Evolutionary conservation across 2,329 filamentous ascomycete genomes (phyloP), one percentile per base, ranked within the genome.

Genomic region (Hortaea sp.): DNA sequence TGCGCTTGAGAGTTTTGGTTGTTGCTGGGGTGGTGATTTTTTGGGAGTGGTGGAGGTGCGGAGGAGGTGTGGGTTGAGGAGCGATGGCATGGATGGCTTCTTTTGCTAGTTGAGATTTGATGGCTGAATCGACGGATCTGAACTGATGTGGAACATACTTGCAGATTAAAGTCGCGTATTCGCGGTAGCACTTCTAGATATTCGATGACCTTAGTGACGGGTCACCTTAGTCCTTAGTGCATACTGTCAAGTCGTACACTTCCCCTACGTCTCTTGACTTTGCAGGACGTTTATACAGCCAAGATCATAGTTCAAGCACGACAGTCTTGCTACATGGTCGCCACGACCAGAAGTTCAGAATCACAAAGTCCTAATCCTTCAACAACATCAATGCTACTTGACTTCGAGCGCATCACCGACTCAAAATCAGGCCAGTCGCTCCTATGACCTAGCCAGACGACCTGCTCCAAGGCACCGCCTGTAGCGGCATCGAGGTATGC

Each of bases 371-470:
- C 52, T 11, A 42, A 45, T 12, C 44, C 49, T 9, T 48, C 46
- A 9, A 54, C 11, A 6, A 47, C n/a, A 30, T 53, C 47, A 6
- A 56, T 7, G 6, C 7, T n/a, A 7, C 39, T 20, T 34, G 52
- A 56, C 7, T 11, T 27, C 12, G 43, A 38, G 7, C 7, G 29
- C 5, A 60, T 41, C 6, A 53, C 35, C 30, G 40, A 13, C 39
- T 57, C 44, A 41, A 53, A 53, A 7, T 57, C 59, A 6, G 48
- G 49, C 67, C 68, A 72, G 46, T 74, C 71, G 9, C 60, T 61
- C 28, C 57, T 56, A 27, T 69, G 69, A 0, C 69, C 69, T 12
- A 70, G 57, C 66, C 71, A 71, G 4, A 73, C 49, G 11, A 72
- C 55, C 7, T 47, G 58, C 42, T 63, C 51, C 9, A 72, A 58